These are phyloP conservation scores for Penicillium sp. DNA, from an alignment of 2,329 filamentous ascomycete species.

Conservation along the genomic window DNA sequence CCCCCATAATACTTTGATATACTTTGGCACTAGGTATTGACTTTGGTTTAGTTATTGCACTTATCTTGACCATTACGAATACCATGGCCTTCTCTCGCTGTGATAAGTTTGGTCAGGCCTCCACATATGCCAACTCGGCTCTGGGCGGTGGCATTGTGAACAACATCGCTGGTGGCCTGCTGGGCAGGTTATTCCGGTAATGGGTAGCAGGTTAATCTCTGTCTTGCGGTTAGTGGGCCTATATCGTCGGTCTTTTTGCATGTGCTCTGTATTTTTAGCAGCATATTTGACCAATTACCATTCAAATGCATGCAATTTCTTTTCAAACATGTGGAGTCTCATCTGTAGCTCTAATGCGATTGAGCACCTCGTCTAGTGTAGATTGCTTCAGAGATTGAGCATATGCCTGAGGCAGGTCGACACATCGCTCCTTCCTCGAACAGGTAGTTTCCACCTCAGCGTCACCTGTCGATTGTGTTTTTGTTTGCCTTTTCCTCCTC, in stretches of 20 bases:
- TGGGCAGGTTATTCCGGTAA: slow-evolving; percentile 56
- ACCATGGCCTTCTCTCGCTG: slow-evolving; percentile 54
- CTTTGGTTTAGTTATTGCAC: slow-evolving; percentile 45
- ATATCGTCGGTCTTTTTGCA: neutral
- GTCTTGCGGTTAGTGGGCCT: neutral
- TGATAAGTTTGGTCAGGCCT: slow-evolving; percentile 58
- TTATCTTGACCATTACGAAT: slow-evolving; percentile 53
- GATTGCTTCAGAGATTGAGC: neutral
- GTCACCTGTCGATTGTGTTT: neutral
- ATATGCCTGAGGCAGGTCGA: neutral
- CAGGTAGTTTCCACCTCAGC: neutral
- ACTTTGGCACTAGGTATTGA: neutral
- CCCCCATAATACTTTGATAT: neutral
- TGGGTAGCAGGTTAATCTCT: neutral
- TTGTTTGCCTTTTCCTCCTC: neutral
- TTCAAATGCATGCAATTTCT: slow-evolving; percentile 6
- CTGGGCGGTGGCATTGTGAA: slow-evolving; percentile 56
- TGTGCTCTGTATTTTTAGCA: slow-evolving; percentile 10
- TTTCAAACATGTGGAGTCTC: neutral
- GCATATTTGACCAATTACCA: slow-evolving; percentile 5
- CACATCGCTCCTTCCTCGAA: slow-evolving; percentile 1
- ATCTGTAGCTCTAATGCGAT: neutral
- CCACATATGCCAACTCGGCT: slow-evolving; percentile 57
- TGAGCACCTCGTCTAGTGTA: neutral
- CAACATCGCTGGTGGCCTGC: slow-evolving; percentile 56